Evolutionary conservation across 768 basidiomycete species (phyloP), one percentile per base, ranked within the genome.

Genomic region (Pholiota molesta): DNA sequence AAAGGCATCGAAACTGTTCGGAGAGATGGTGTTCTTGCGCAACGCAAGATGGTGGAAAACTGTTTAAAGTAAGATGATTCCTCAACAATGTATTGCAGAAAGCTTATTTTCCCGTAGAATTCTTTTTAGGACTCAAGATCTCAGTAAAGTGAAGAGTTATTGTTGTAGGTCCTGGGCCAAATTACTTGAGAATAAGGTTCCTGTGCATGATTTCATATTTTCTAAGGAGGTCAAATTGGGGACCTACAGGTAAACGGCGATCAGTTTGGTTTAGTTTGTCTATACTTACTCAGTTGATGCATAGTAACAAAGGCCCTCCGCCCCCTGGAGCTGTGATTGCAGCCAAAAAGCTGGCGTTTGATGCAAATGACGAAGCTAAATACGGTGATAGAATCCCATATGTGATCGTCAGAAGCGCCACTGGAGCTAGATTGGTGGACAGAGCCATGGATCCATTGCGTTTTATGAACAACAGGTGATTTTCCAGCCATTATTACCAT

Each of bases 1-100:
- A 99, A 99, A 72, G 97, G 97, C 0, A 98, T 99, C 57, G 97
- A 99, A 75, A 98, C 95, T 1, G 92, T 99, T 31, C 84, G 97
- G 5, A 81, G 97, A 61, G 97, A 99, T 69, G 95, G 95, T 10
- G 87, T 97, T 31, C 84, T 86, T 4, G 97, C 95, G 0, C 93
- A 95, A 71, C 85, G 87, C 68, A 98, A 97, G 77, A 95, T 99
- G 87, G 86, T 90, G 1, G 97, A 99, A 74, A 86, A 82, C 5
- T 91, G 89, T 67, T 73, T 98, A 57, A 97, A 95, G 96, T 97
- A 67, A 65, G 82, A 1, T 31, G 10, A 10, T 45, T 11, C 9
- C 49, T 16, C 28, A 17, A 37, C 19, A 28, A 23, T 19, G 9
- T 9, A n/a, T 35, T n/a, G 9, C 10, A 42, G 21, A 52, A 31